Evolutionary conservation across 768 basidiomycete species (phyloP), one percentile per base, ranked within the genome.

Genomic region (Fistulinella prunicolor): DNA sequence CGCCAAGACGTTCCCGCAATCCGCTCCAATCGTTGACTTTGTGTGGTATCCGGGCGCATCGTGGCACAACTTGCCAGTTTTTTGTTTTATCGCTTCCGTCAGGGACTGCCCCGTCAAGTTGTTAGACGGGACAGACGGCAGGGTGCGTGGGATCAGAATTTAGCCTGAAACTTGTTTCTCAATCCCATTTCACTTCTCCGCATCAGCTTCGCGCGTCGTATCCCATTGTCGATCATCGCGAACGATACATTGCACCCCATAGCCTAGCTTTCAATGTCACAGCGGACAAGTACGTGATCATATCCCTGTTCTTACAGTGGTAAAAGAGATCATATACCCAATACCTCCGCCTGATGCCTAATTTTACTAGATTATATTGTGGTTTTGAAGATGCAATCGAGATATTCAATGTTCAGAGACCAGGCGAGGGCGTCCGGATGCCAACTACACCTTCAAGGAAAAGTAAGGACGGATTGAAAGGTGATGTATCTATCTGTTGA

Each of bases 171-270:
- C 7, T 0, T 21, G 9, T 20, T 3, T 19, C 14, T 12, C 3
- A n/a, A 29, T 5, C 14, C 22, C 29, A 19, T 38, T 22, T 24
- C 14, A 10, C 5, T 30, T 9, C 6, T 32, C 22, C 14, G 21
- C 24, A 4, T n/a, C 29, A 96, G 94, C 78, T 91, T 17, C 81
- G 94, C 16, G 95, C 94, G 0, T 94, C 91, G 1, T 97, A 98
- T 65, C 75, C 76, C 34, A 95, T 97, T 32, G 79, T 97, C 9
- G 94, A 97, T 64, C 94, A 98, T 58, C 75, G 87, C n/a, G 95
- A 97, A 68, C 79, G 94, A 26, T 82, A 90, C 45, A 74, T 96
- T 34, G 93, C 91, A 0, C 94, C 95, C 0, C 86, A 92, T 46
- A 81, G 82, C 55, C 72, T 97, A 49, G 76, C 85, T 0, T 97